phyloP scores from a whole-genome alignment of 2,329 filamentous ascomycete genomes.

The Blastomyces gilchristii region DNA sequence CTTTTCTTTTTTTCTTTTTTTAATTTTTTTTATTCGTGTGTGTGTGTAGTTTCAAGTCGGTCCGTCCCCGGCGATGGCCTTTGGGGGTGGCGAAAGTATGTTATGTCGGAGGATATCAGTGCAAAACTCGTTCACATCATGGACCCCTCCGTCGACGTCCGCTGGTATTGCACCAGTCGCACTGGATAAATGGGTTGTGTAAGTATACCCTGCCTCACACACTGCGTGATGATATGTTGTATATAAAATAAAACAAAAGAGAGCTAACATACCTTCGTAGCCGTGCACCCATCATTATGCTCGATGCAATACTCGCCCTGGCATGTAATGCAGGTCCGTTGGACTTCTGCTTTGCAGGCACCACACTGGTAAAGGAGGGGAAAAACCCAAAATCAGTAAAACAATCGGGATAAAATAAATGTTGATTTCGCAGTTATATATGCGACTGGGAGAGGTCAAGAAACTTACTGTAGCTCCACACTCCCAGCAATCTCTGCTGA shows the following conservation, averaged over 20 bases:
- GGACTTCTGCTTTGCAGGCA: constrained; percentile 61
- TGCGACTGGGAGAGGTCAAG: constrained; percentile 1
- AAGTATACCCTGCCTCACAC: not conserved
- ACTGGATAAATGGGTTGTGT: constrained; percentile 19
- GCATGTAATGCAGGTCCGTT: constrained; percentile 62
- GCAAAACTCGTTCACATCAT: not conserved
- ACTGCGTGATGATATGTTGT: not conserved
- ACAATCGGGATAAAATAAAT: too few relatives aligned
- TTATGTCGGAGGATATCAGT: too few relatives aligned
- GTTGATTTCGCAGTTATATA: too few relatives aligned
- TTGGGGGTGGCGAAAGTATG: too few relatives aligned
- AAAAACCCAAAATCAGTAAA: too few relatives aligned
- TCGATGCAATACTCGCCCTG: constrained; percentile 70
- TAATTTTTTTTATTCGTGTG: too few relatives aligned
- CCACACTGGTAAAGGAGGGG: constrained; percentile 48
- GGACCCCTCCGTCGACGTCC: not conserved
- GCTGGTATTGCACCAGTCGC: constrained; percentile 37
- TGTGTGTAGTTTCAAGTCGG: too few relatives aligned
- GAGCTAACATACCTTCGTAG: constrained; percentile 37
- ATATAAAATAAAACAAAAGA: not conserved
- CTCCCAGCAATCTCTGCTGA: constrained; percentile 70
- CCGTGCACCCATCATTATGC: constrained; percentile 71
- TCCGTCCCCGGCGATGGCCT: too few relatives aligned
- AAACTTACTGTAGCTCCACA: constrained; percentile 66
- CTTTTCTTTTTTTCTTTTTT: too few relatives aligned